Conservation (phyloP, 352 stramenopile species). For the Globisporangium viniferum region DNA sequence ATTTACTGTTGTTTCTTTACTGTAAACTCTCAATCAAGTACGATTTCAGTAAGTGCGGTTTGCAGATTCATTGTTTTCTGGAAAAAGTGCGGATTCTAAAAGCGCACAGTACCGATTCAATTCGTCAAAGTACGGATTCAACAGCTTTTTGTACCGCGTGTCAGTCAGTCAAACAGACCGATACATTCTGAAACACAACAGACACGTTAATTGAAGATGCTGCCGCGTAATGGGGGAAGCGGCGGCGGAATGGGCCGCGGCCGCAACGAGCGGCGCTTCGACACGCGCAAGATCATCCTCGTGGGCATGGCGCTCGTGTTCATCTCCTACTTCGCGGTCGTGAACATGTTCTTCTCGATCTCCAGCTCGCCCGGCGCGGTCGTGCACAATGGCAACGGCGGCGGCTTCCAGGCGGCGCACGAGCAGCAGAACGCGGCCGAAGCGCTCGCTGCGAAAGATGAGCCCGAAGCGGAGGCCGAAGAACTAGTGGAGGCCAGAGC, state of each 20-base stretch:
- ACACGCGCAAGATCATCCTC: constrained; percentile 57
- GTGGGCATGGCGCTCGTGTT: constrained; percentile 52
- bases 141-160: background rate
- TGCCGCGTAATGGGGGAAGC: constrained; percentile 28
- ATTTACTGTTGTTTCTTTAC: background rate
- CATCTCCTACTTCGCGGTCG: constrained; percentile 56
- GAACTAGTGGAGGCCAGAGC: background rate
- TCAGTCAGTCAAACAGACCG: background rate
- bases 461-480: background rate
- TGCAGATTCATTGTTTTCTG: background rate
- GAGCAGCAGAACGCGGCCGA: constrained; percentile 17
- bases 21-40: background rate
- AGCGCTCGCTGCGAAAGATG: constrained; percentile 10
- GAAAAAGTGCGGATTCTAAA: too few relatives aligned
- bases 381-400: constrained; percentile 8
- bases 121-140: too few relatives aligned
- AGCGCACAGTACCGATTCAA: too few relatives aligned
- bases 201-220: constrained; percentile 20
- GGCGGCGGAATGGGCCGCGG: background rate
- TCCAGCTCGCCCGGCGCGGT: constrained; percentile 7
- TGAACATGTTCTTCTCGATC: constrained; percentile 68
- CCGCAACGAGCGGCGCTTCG: constrained; percentile 18
- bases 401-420: background rate
- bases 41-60: background rate
- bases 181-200: background rate